Evolutionary conservation across 768 basidiomycete genomes (phyloP).

Genomic region (Naganishia vaughanmartiniae): DNA sequence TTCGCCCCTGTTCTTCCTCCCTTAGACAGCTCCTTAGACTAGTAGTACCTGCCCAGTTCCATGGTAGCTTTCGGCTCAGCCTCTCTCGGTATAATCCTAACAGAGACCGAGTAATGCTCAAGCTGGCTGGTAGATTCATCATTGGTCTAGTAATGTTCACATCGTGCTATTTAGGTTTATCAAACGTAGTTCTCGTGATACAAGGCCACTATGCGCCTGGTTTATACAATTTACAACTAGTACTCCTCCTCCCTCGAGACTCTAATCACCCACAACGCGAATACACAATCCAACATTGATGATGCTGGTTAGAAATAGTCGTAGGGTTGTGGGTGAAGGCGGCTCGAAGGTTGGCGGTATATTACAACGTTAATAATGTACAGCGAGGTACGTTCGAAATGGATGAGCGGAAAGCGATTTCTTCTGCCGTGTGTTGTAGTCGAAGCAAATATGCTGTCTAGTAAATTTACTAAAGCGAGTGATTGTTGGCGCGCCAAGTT

Average conservation of each 20-base stretch:
- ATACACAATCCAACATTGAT: background rate
- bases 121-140: no score
- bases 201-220: background rate
- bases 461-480: background rate
- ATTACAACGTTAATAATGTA: background rate
- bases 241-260: background rate
- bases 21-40: no score
- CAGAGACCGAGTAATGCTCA: no score
- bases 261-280: background rate
- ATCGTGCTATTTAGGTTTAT: background rate
- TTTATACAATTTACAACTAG: slow-evolving; percentile 2
- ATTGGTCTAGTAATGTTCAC: background rate
- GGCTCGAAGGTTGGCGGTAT: background rate
- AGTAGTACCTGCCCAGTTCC: no score
- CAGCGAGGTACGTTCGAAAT: background rate
- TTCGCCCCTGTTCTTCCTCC: no score
- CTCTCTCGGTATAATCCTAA: no score
- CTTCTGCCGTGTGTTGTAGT: background rate
- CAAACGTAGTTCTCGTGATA: background rate
- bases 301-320: background rate
- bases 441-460: background rate
- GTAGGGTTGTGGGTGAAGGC: background rate
- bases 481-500: background rate
- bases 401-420: background rate
- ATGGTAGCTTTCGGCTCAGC: no score